Conservation (phyloP, 345 rosid genomes). For the Gossypium herbaceum region DNA sequence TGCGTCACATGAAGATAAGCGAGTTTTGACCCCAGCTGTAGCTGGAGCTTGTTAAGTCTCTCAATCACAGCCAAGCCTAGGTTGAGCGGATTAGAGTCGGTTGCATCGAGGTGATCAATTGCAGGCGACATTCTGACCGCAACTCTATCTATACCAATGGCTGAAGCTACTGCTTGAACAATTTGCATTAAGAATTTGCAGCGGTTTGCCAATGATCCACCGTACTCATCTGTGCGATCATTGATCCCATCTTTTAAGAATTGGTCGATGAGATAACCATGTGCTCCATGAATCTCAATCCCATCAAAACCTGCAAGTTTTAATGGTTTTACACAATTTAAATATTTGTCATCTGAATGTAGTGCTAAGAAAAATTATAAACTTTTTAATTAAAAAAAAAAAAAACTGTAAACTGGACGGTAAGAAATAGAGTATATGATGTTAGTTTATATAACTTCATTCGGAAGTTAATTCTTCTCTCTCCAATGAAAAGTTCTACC, state of each 20-base stretch:
- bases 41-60: slow-evolving; percentile 58
- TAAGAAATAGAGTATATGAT: background rate
- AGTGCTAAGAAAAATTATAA: background rate
- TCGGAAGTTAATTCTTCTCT: background rate
- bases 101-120: slow-evolving; percentile 71
- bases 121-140: slow-evolving; percentile 80
- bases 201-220: slow-evolving; percentile 62
- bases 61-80: slow-evolving; percentile 63
- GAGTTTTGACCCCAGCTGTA: slow-evolving; percentile 43
- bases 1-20: slow-evolving; percentile 79
- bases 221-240: slow-evolving; percentile 71
- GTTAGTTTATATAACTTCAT: background rate
- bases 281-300: slow-evolving; percentile 82
- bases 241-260: slow-evolving; percentile 79
- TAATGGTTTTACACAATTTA: background rate
- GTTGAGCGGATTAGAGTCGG: slow-evolving; percentile 66
- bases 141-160: slow-evolving; percentile 55
- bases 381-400: background rate
- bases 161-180: slow-evolving; percentile 46
- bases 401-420: background rate
- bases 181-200: slow-evolving; percentile 65
- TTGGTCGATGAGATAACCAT: slow-evolving; percentile 85
- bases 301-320: slow-evolving; percentile 66
- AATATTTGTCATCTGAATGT: background rate
- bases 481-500: too few species aligned